Conservation (phyloP, 2,329 filamentous ascomycete genomes). For the Dichotomopilus funicola region DNA sequence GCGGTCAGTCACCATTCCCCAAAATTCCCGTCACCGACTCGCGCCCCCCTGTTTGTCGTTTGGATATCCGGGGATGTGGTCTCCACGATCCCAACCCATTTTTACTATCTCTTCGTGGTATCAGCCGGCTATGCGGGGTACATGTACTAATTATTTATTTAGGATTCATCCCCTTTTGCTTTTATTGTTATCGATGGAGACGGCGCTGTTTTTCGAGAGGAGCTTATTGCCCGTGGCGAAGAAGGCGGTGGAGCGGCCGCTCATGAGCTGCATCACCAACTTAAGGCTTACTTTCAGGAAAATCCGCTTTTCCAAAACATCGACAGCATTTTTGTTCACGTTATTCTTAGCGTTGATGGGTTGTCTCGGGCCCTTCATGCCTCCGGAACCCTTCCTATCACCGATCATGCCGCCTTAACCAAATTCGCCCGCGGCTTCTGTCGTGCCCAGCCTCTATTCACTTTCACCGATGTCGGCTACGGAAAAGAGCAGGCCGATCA, state of each 20-base stretch:
- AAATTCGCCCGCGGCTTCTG: slow-evolving; percentile 32
- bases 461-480: slow-evolving; percentile 31
- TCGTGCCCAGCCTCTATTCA: slow-evolving; percentile 30
- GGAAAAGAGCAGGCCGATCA: slow-evolving; percentile 33
- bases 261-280: slow-evolving; percentile 19
- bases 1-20: slow-evolving; percentile 8
- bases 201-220: slow-evolving; percentile 31
- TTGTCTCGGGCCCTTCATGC: slow-evolving; percentile 27
- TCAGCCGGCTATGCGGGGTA: not conserved
- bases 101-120: not conserved
- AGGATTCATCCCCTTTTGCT: slow-evolving; percentile 31
- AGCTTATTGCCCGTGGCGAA: slow-evolving; percentile 27
- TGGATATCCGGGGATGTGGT: not conserved
- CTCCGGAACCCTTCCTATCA: slow-evolving; percentile 22
- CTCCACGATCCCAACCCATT: not conserved
- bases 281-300: slow-evolving; percentile 22
- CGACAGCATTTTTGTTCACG: slow-evolving; percentile 30
- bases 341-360: slow-evolving; percentile 30
- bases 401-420: slow-evolving; percentile 23
- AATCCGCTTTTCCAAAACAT: slow-evolving; percentile 23
- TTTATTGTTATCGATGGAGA: slow-evolving; percentile 33
- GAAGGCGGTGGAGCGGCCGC: slow-evolving; percentile 31
- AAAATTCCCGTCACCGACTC: not conserved
- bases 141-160: not conserved
- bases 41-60: not conserved